Base-by-base conservation (phyloP, 495 filamentous ascomycete genomes). In the Chaetomium fimeti region DNA sequence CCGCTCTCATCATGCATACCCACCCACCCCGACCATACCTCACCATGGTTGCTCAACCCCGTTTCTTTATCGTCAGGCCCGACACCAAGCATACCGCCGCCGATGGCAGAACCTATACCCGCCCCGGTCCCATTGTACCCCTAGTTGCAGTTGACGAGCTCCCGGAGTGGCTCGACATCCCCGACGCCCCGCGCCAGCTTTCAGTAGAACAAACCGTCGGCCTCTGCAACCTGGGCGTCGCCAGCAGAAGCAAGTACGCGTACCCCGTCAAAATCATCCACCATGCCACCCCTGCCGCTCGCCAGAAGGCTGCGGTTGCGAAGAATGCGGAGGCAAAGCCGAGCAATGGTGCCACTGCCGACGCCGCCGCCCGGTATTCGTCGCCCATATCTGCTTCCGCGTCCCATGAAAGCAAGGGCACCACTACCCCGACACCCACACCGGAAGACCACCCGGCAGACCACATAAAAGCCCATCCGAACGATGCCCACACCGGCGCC, bases 71-170 rank as follows among this genome's bases (percentile, higher is more conserved):
- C 28, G 74, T 77, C 61, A 73, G 78, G 3, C 76, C 73, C 12
- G 55, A 54, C 20, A 49, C 60, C 25, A 66, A 63, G 2, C 59
- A 51, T 24, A 56, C 65, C 49, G 66, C 63, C 15, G 61, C 59
- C 0, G 65, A 63, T 1, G 71, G 69, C 48, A 54, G 42, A 28
- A 29, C 68, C 15, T 64, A 67, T 11, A 52, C 4, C 2, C 40
- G 73, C 5, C 74, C 71, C 9, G 66, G 75, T 0, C 68, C 74
- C 22, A 70, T 79, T 29, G 78, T 82, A 15, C 81, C 79, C 0
- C 74, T 82, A 22, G 70, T 83, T 24, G 71, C 78, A 0, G 69
- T 77, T 13, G 80, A 81, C 61, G 75, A 82, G 65, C 76, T 84
- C 0, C 81, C 78, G 0, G 70, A 69, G 7, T 75, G 73, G 68